These are phyloP conservation scores for Nothomitra cinnamomea DNA, from an alignment of 2,329 filamentous ascomycete species.

Conservation along the genomic window DNA sequence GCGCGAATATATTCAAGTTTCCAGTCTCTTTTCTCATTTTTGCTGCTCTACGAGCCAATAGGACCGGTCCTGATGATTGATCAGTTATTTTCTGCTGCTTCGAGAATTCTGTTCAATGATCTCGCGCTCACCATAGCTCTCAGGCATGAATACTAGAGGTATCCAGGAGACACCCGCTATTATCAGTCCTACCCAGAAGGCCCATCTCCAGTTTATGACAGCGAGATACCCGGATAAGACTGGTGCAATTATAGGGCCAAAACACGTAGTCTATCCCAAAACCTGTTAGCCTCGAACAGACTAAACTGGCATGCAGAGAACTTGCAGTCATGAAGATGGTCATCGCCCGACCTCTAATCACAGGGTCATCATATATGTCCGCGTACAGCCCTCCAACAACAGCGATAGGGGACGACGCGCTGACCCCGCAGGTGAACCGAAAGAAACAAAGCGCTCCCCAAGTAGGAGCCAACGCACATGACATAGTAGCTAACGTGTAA, in stretches of 20 bases:
- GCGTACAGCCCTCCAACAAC: constrained; percentile 29
- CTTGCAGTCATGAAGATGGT: constrained; percentile 24
- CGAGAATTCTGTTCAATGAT: constrained; percentile 15
- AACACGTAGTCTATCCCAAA: constrained; percentile 18
- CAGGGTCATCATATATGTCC: constrained; percentile 25
- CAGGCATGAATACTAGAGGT: constrained; percentile 44
- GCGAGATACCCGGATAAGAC: constrained; percentile 28
- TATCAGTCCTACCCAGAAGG: constrained; percentile 22
- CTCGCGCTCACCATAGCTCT: constrained; percentile 38
- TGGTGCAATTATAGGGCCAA: constrained; percentile 26
- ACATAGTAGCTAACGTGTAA: constrained; percentile 24
- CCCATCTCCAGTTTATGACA: constrained; percentile 27
- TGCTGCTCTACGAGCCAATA: constrained; percentile 19
- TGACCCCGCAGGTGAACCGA: constrained; percentile 24
- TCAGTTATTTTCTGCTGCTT: constrained; percentile 18
- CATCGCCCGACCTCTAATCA: constrained; percentile 19
- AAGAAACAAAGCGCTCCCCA: constrained; percentile 26
- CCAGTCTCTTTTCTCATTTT: constrained; percentile 3
- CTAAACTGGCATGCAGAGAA: no score
- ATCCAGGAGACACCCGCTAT: constrained; percentile 29
- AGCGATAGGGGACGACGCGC: constrained; percentile 25
- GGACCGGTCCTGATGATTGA: constrained; percentile 26
- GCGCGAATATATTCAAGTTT: neutral
- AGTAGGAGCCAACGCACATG: constrained; percentile 25
- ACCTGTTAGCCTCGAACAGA: neutral